A percentile compares a stretch with the other conserved stretches of the same genome.
Evolutionary conservation across 345 rosid genomes (phyloP).

Genomic region (Salix suchowensis): DNA sequence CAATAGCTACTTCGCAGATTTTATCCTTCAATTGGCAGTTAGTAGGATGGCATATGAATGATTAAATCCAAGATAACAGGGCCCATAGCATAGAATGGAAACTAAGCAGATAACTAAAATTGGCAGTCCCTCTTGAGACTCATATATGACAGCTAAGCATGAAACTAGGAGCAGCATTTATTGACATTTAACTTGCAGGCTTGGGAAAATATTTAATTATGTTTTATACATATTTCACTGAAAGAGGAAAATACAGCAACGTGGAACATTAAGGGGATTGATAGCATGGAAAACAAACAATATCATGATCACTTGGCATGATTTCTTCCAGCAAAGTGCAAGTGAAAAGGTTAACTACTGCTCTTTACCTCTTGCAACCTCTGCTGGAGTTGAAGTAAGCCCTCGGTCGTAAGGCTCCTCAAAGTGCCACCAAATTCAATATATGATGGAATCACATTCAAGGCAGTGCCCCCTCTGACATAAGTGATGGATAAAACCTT

Average conservation of each 20-base stretch:
- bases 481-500: slow-evolving; percentile 75
- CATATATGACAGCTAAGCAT: background rate
- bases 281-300: background rate
- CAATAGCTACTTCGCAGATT: background rate
- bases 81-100: background rate
- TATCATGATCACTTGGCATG: background rate
- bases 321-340: background rate
- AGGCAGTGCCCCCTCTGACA: slow-evolving; percentile 53
- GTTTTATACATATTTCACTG: background rate
- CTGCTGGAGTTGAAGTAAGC: slow-evolving; percentile 49
- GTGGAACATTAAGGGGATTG: background rate
- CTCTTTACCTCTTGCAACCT: slow-evolving; percentile 64
- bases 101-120: background rate
- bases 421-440: slow-evolving; percentile 84
- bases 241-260: background rate
- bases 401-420: slow-evolving; percentile 80
- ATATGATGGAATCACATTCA: slow-evolving; percentile 48
- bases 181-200: background rate
- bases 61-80: background rate
- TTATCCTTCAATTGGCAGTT: background rate
- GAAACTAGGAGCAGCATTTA: background rate
- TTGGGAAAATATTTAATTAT: background rate
- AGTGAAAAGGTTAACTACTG: background rate
- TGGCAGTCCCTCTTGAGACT: background rate
- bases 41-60: background rate